Evolutionary conservation across 805 yeast species (phyloP), one percentile per base, ranked within the genome.

Genomic region (Priceomyces carsonii): DNA sequence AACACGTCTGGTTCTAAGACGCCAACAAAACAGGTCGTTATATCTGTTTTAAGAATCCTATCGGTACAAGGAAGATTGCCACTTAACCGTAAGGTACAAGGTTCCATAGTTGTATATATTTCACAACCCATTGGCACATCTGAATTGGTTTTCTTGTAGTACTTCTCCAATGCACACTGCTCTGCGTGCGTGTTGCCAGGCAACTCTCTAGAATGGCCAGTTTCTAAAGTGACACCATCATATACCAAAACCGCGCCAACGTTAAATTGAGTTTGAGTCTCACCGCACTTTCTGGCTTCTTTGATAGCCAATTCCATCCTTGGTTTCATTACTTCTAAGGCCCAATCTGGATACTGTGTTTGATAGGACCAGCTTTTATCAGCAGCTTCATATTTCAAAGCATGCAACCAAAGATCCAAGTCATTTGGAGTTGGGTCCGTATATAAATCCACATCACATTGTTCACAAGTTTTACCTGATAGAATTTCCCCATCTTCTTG

Each of bases 151-250:
- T 59, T 48, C 5, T 53, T 47, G 38, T 69, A 77, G 47, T 81
- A 83, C 58, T 93, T 93, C 20, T 80, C 84, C 38, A 93, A 55
- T 0, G 96, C 96, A 66, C 95, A 84, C 56, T 93, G 96, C 52
- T 93, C 99, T 3, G 99, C 99, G 57, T 91, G 99, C 0, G 99
- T 91, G 59, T 91, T 93, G 0, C 98, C 99, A 13, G 83, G 85
- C 2, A 90, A 64, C 58, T 93, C 99, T 36, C 98, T 71, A 0
- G 98, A 87, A 52, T 77, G 88, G 0, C 99, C 99, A 0, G 86
- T 79, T 6, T 84, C 71, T n/a, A 93, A 55, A 0, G 91, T 66
- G 34, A 73, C 51, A 24, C 85, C 83, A 33, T 61, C 50, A 36
- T 73, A 61, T 0, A 79, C 91, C 4, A 93, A 64, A 0, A 88